Evolutionary conservation across 805 yeast species (phyloP), one percentile per base, ranked within the genome.

Genomic region (Osmozyma mogii): DNA sequence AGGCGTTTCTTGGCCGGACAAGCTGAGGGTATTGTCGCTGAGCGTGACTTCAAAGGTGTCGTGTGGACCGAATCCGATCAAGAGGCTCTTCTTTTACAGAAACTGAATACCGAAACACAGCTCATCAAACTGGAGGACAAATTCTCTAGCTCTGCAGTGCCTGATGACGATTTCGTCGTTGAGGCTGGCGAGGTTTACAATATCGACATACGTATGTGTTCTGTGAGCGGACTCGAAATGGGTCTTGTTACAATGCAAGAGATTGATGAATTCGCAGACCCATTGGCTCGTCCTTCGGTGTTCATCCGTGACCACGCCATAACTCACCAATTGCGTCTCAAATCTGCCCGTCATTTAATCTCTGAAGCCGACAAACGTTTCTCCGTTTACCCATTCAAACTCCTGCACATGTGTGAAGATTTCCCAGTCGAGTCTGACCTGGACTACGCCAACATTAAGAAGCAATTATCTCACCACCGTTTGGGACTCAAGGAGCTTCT

Each of bases 1-100:
- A 75, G 95, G 65, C 75, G 97, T 51, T 92, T 89, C 48, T 72
- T 92, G 50, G 94, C 95, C 22, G 98, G 98, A 31, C 98, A 92
- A 65, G 79, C 88, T 35, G 94, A 85, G 50, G 92, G 87, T 52
- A 65, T 87, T 32, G 92, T 87, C 40, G 89, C 88, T 22, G 98
- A 89, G 62, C 72, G 78, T 50, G 95, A 84, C 42, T 84, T 82
- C 60, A 88, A 89, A 58, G 96, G 95, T 50, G 94, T 88, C 31
- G 81, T 72, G 16, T 83, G 94, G 94, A 70, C 80, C 31, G 94
- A 83, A 59, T 67, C 78, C 22, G 82, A 82, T 54, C 92, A 82
- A 58, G 94, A 83, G 59, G 64, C 65, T 22, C 49, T 52, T 15
- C 61, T 82, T 34, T 59, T 79, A 34, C 54, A 52, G 35, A 65